Base-by-base conservation (phyloP, 2,329 filamentous ascomycete species). In the Calonectria pteridis region DNA sequence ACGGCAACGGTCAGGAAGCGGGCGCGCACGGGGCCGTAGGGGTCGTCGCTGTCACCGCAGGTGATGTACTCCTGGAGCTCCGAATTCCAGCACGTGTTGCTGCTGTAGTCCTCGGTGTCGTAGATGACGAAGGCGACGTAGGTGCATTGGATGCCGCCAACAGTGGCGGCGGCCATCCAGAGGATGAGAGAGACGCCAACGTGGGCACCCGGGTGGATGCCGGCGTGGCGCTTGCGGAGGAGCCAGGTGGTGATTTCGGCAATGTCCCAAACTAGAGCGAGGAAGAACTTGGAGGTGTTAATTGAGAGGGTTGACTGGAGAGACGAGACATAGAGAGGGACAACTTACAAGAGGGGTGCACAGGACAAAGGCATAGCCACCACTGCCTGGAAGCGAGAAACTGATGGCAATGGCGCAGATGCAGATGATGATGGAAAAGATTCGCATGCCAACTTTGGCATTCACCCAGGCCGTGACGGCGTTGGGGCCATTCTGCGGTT, bases 121-220 rank as follows among this genome's bases (percentile, higher is more conserved):
- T 78, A 63, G 20, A 28, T 43, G 18, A 59, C 16, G 53, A 74
- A 75, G 50, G 77, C 65, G 46, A 75, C 53, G 13, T 78, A 71
- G 23, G 78, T 72, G 28, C 73, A 67, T 55, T 82, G 73, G 29
- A 82, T 53, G 58, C 75, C 79, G 40, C 81, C 80, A 3, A 82
- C 71, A 16, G 81, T 33, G 46, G 78, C 58, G n/a, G 81, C 79
- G 28, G 78, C 71, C 9, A 88, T 75, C 83, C 85, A 87, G 69
- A 88, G 79, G 73, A 88, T 64, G 3, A 88, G 84, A 37, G 84
- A 85, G 18, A 86, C 50, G 67, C 79, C 85, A 40, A 88, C 84
- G 59, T 88, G 86, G 10, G 84, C 84, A 31, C 85, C 87, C 0
- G 87, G 86, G 67, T 86, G 85, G 26, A 88, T 85, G 46, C 85